Evolutionary conservation across 2,329 filamentous ascomycete genomes (phyloP), one percentile per base, ranked within the genome.

Genomic region (Verticillium zaregamsianum): DNA sequence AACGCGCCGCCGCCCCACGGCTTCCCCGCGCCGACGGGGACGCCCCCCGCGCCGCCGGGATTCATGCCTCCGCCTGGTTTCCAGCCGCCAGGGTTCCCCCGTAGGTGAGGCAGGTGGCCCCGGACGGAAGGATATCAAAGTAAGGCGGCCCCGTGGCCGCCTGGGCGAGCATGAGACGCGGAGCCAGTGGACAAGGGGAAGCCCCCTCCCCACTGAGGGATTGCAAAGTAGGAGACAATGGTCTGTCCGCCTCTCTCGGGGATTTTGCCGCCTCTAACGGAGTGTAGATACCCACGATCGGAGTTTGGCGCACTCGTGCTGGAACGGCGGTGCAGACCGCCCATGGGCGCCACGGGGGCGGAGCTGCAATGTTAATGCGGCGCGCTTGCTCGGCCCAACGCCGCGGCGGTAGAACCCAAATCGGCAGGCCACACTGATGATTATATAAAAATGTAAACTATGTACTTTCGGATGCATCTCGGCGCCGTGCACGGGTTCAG

Each of bases 1-100:
- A 72, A 64, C 52, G 67, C 65, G 0, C 73, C 76, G 28, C 76
- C 79, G 5, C 76, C 77, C 2, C 76, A 76, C 7, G 76, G 75
- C 3, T 81, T 81, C 35, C 71, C 75, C 20, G 67, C 71, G 2
- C 76, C 65, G 28, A 57, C 57, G 3, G 64, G 64, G 8, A 64
- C 65, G 7, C 63, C 65, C 17, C 74, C 75, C 2, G 74, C 76
- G 55, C 77, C 77, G 6, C 67, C 70, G 2, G 79, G 78, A 2
- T 81, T 81, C 64, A 77, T 79, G 64, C 78, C 80, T 12, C 79
- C 79, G 17, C 79, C 79, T 9, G 79, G 79, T 31, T 79, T 78
- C 64, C 73, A 67, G 37, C 61, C 66, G 20, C 66, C 68, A 2
- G 68, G 67, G 9, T 70, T 68, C 31, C 62, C 69, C 54, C 71